Percentiles rank a stretch among this genome's conserved stretches.
Conservation (phyloP, 768 basidiomycete species). For the Hericium erinaceus region DNA sequence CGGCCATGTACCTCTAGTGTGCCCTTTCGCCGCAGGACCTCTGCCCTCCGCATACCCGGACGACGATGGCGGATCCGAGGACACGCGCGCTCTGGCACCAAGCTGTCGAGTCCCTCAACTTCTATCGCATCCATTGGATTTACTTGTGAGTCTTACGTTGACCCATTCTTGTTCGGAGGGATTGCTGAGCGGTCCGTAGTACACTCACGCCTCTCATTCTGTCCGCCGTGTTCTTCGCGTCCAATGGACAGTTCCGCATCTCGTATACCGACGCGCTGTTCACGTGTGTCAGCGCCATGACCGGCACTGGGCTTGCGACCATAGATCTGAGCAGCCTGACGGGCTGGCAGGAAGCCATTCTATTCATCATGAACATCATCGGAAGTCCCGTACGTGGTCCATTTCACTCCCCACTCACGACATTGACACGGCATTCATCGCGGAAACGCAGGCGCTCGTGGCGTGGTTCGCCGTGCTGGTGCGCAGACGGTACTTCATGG, state of each 20-base stretch:
- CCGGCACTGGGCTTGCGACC: slow-evolving; percentile 24
- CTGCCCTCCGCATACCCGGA: too few species aligned
- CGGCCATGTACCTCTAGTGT: too few species aligned
- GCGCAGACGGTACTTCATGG: slow-evolving; percentile 20
- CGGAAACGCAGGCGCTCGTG: slow-evolving; percentile 21
- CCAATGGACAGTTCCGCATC: slow-evolving; percentile 27
- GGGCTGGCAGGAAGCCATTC: slow-evolving; percentile 20
- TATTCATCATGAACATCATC: slow-evolving; percentile 17
- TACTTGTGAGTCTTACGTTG: slow-evolving; percentile 16
- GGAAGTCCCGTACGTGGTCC: slow-evolving; percentile 17
- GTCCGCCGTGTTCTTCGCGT: slow-evolving; percentile 35
- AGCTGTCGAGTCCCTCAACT: slow-evolving; percentile 19
- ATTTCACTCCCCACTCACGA: not conserved
- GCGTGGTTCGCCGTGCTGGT: slow-evolving; percentile 32
- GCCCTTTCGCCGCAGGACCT: too few species aligned
- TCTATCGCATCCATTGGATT: slow-evolving; percentile 24
- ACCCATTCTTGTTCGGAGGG: not conserved
- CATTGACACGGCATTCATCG: not conserved
- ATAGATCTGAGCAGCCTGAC: slow-evolving; percentile 22
- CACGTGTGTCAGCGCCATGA: slow-evolving; percentile 27
- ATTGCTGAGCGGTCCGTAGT: slow-evolving; percentile 4
- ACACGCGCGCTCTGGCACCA: not conserved
- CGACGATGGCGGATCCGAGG: not conserved
- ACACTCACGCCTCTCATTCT: slow-evolving; percentile 29
- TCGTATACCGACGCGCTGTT: slow-evolving; percentile 31